phyloP scores from a whole-genome alignment of 2,329 filamentous ascomycete genomes.

The Arthrobotrys conoides region DNA sequence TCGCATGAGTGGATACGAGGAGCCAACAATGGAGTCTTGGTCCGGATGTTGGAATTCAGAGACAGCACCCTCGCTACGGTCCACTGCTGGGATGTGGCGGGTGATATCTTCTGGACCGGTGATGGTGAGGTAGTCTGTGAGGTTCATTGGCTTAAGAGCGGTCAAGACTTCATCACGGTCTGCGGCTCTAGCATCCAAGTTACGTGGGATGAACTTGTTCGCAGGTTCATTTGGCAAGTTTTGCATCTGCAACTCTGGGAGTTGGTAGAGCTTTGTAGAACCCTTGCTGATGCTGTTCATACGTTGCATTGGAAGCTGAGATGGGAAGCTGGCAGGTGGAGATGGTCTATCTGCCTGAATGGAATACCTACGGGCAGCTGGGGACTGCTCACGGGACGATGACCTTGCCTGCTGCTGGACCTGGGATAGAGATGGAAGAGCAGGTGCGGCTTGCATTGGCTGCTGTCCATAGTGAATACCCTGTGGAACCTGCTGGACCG shows the following conservation, averaged over 20 bases:
- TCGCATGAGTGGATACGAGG: conserved; percentile 57
- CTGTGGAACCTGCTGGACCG: conserved; percentile 40
- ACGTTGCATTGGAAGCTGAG: conserved; percentile 50
- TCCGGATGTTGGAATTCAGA: conserved; percentile 60
- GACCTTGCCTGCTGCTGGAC: conserved; percentile 47
- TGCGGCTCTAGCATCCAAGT: conserved; percentile 41
- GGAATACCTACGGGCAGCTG: conserved; percentile 56
- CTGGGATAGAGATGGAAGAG: conserved; percentile 38
- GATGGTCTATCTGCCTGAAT: conserved; percentile 49
- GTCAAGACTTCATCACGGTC: conserved; percentile 52
- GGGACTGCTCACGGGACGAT: conserved; percentile 48
- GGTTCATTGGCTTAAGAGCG: conserved; percentile 53
- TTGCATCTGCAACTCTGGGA: conserved; percentile 51
- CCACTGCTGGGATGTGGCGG: conserved; percentile 56
- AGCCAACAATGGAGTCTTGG: conserved; percentile 42
- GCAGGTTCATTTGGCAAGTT: conserved; percentile 37
- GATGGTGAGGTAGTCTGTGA: conserved; percentile 60
- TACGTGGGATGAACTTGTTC: conserved; percentile 55
- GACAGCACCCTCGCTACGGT: conserved; percentile 55
- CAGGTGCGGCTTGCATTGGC: conserved; percentile 2
- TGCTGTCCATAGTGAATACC: conserved; percentile 39
- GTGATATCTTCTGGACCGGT: conserved; percentile 59
- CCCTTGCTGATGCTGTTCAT: conserved; percentile 56
- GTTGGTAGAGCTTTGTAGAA: conserved; percentile 51
- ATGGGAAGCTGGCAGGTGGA: conserved; percentile 50